Conservation (phyloP, 2,329 filamentous ascomycete species). For the Penicillium sp. region DNA sequence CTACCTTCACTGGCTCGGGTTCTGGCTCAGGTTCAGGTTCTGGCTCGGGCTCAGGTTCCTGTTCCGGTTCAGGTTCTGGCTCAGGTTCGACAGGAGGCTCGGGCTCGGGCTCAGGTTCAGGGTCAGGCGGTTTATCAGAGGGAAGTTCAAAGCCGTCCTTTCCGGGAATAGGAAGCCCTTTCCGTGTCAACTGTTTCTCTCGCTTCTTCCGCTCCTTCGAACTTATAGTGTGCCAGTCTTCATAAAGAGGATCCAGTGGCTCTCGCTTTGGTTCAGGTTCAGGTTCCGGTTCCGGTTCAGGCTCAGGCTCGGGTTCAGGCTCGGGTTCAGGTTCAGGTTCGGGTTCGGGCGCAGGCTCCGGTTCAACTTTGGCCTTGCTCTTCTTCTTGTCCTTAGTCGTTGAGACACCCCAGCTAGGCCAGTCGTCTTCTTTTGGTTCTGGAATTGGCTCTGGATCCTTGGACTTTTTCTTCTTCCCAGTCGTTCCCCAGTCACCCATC, state of each 20-base stretch:
- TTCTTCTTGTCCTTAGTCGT: constrained; percentile 31
- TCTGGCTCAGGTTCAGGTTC: constrained; percentile 18
- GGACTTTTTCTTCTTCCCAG: constrained; percentile 41
- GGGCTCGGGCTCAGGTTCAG: constrained; percentile 21
- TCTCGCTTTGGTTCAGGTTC: constrained; percentile 24
- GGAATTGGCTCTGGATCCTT: constrained; percentile 22
- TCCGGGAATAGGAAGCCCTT: constrained; percentile 32
- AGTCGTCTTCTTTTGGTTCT: constrained; percentile 28
- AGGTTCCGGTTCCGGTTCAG: constrained; percentile 31
- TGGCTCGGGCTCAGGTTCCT: constrained; percentile 24
- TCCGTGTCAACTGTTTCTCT: constrained; percentile 31
- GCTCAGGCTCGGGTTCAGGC: constrained; percentile 29
- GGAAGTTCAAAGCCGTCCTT: constrained; percentile 27
- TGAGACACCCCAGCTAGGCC: constrained; percentile 26
- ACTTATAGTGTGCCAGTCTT: constrained; percentile 34
- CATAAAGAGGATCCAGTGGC: constrained; percentile 35
- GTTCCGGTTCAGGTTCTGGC: constrained; percentile 12
- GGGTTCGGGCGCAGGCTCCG: constrained; percentile 15
- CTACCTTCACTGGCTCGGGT: constrained; percentile 7
- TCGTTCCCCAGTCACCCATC: constrained; percentile 31
- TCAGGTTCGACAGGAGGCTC: constrained; percentile 26
- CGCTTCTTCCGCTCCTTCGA: constrained; percentile 50
- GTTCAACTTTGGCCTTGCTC: constrained; percentile 31
- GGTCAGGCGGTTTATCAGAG: constrained; percentile 19
- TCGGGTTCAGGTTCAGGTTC: constrained; percentile 23